Conservation (phyloP, 208 protist species). For the Crithidia fasciculata region DNA sequence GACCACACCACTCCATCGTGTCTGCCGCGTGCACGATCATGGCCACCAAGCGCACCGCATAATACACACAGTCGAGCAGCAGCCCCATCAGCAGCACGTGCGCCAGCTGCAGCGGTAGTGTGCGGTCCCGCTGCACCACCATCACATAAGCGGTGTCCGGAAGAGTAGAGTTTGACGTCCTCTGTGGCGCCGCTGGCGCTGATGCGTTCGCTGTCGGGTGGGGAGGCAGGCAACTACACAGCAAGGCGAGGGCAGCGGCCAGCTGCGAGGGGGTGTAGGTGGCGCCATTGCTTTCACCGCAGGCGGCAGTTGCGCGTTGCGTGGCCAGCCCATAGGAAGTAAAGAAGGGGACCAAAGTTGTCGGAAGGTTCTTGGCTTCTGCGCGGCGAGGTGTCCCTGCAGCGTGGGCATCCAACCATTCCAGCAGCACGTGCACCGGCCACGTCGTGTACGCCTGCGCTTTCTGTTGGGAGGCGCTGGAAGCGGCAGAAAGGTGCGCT, state of each 20-base stretch:
- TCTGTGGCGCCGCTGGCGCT: neutral
- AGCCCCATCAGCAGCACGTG: conserved; percentile 75
- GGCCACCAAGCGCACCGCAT: conserved; percentile 28
- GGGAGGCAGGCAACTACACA: conserved; percentile 21
- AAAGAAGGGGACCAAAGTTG: conserved; percentile 16
- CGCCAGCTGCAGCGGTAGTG: conserved; percentile 70
- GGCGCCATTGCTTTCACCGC: neutral
- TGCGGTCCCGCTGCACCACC: conserved; percentile 11
- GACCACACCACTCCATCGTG: conserved; percentile 25
- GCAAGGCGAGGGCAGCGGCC: conserved; percentile 19
- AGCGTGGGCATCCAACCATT: conserved; percentile 10
- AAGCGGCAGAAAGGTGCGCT: no score
- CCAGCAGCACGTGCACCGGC: conserved; percentile 17
- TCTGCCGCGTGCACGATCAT: conserved; percentile 24
- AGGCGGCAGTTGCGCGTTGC: no score
- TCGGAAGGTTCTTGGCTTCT: conserved; percentile 1
- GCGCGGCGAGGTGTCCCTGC: no score
- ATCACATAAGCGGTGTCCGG: neutral
- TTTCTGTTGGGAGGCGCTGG: no score
- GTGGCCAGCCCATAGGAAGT: conserved; percentile 11
- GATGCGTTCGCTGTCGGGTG: neutral
- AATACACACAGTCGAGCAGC: conserved; percentile 41
- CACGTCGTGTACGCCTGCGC: conserved; percentile 6
- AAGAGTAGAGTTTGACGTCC: neutral
- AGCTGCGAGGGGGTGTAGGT: conserved; percentile 4